Evolutionary conservation across 1,284 basidiomycete genomes (phyloP), one percentile per base, ranked within the genome.

Genomic region (Puccinia novopanici): DNA sequence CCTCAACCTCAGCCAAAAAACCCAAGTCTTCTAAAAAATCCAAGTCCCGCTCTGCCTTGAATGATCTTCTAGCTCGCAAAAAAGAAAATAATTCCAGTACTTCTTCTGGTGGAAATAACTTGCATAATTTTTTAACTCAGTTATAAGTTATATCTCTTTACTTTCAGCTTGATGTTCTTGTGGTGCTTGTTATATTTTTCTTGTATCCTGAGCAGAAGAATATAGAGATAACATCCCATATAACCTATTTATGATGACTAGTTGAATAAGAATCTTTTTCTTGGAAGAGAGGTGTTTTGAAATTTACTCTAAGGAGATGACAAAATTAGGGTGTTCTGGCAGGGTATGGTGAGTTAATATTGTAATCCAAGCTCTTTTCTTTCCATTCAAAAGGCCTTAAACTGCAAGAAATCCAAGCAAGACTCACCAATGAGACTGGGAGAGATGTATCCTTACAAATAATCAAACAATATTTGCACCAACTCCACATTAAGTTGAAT

Each of bases 91-190:
- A 48, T 68, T 8, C 48, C 10, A 1, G 27, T 13, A 3, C 65
- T 42, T 8, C 3, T 37, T 12, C 40, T n/a, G n/a, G n/a, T 67
- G n/a, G 8, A 22, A 67, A 45, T 67, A 67, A 67, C 17, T 19
- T 67, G 1, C 65, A 67, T 12, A 67, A 27, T 40, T 67, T 67
- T 48, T 45, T 67, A 24, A 67, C 65, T 45, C 65, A 67, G 19
- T 67, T 67, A 24, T 67, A 45, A 48, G 40, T 65, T 57, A 8
- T 45, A 45, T n/a, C n/a, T n/a, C n/a, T n/a, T n/a, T n/a, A n/a
- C n/a, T n/a, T n/a, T n/a, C n/a, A n/a, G n/a, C n/a, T n/a, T n/a
- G n/a, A n/a, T n/a, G n/a, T n/a, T n/a, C n/a, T n/a, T n/a, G n/a
- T n/a, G n/a, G n/a, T n/a, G n/a, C n/a, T n/a, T n/a, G n/a, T n/a